Conservation (phyloP, 2,329 filamentous ascomycete species). For the Epichloe aotearoae region DNA sequence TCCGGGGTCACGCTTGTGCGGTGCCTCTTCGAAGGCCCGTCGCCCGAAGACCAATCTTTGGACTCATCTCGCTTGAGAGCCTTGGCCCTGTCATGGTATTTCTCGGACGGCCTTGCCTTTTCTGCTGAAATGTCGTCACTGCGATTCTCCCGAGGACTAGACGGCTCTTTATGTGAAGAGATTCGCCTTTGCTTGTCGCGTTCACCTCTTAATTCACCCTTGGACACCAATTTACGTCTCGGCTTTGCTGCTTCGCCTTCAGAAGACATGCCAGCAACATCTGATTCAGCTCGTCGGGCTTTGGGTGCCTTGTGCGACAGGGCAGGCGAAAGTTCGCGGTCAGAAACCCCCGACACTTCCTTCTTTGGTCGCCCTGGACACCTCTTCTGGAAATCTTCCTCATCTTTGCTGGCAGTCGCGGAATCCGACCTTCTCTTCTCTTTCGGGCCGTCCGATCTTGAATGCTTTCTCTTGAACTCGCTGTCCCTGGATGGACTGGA, state of each 20-base stretch:
- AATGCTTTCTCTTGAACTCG: slow-evolving; percentile 30
- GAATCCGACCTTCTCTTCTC: slow-evolving; percentile 36
- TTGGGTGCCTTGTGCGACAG: slow-evolving; percentile 35
- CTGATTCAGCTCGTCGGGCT: slow-evolving; percentile 40
- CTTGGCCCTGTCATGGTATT: slow-evolving; percentile 46
- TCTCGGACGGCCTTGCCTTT: slow-evolving; percentile 36
- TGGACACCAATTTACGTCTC: slow-evolving; percentile 49
- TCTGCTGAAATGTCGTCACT: slow-evolving; percentile 36
- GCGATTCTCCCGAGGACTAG: slow-evolving; percentile 37
- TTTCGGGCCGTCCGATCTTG: slow-evolving; percentile 30
- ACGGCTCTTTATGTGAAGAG: slow-evolving; percentile 33
- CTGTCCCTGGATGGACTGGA: slow-evolving; percentile 35
- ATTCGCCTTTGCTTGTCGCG: slow-evolving; percentile 42
- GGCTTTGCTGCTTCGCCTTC: slow-evolving; percentile 46
- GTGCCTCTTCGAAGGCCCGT: slow-evolving; percentile 43
- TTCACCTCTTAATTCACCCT: slow-evolving; percentile 47
- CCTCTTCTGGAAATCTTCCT: slow-evolving; percentile 37
- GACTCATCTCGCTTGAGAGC: slow-evolving; percentile 49
- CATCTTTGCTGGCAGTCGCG: slow-evolving; percentile 25
- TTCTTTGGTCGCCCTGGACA: slow-evolving; percentile 41
- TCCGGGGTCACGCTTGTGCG: slow-evolving; percentile 47
- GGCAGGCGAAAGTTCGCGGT: slow-evolving; percentile 39
- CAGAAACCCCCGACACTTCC: slow-evolving; percentile 38
- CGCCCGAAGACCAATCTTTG: slow-evolving; percentile 38
- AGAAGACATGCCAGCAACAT: slow-evolving; percentile 37